A percentile compares a stretch with the other conserved stretches of the same genome.
phyloP scores from a whole-genome alignment of 129 eudicot species.

The Ambrosia trifida region DNA sequence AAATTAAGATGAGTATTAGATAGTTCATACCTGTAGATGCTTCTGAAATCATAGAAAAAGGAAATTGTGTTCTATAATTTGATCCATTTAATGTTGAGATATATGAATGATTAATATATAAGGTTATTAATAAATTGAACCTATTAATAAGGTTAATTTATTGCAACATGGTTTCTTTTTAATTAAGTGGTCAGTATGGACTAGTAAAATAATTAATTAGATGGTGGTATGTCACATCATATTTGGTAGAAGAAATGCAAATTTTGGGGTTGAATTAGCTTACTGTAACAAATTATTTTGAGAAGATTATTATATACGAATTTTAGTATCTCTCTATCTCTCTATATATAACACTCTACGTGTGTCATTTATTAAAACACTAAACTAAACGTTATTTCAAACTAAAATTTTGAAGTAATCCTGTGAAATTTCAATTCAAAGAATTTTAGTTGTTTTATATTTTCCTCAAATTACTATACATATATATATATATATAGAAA shows the following conservation, averaged over 20 bases:
- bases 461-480: too few species aligned
- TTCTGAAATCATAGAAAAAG: neutral
- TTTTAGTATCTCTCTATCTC: too few species aligned
- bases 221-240: slow-evolving; percentile 38
- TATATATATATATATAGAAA: too few species aligned
- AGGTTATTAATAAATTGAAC: neutral
- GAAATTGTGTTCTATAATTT: neutral
- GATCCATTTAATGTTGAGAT: neutral
- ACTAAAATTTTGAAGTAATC: too few species aligned
- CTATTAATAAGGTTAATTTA: slow-evolving; percentile 2
- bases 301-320: too few species aligned
- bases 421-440: too few species aligned
- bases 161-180: slow-evolving; percentile 17
- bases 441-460: too few species aligned
- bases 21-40: neutral
- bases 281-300: neutral
- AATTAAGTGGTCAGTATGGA: slow-evolving; percentile 3
- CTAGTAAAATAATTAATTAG: slow-evolving; percentile 19
- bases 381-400: too few species aligned
- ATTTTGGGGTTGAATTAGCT: slow-evolving; percentile 9
- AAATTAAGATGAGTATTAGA: neutral
- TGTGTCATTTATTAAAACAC: too few species aligned
- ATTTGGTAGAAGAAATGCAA: slow-evolving; percentile 30
- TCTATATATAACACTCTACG: too few species aligned
- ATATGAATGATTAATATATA: neutral